phyloP scores from a whole-genome alignment of 495 filamentous ascomycete species.

The Trichoderma virens region DNA sequence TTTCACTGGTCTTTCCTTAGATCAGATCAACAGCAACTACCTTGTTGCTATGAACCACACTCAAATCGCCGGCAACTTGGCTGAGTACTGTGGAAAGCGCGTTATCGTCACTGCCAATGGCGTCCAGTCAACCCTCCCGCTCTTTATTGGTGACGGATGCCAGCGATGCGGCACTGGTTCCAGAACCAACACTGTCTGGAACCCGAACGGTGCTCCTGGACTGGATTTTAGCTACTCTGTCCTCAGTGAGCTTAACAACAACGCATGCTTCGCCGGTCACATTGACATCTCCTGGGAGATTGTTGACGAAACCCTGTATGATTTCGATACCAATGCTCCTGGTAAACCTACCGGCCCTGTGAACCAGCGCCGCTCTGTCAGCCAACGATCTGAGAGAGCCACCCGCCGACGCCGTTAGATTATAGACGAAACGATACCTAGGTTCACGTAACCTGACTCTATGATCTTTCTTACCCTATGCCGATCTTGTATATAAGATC shows the following conservation, averaged over 20 bases:
- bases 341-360: neutral
- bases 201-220: neutral
- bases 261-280: neutral
- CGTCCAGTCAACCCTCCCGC: neutral
- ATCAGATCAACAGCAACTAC: neutral
- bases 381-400: neutral
- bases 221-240: neutral
- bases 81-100: neutral
- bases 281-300: neutral
- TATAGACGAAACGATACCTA: neutral
- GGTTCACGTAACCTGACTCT: too few relatives aligned
- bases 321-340: constrained; percentile 1
- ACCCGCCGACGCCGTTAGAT: neutral
- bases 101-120: neutral
- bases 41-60: constrained; percentile 3
- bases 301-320: neutral
- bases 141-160: neutral
- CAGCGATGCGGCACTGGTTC: neutral
- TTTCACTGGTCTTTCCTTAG: neutral
- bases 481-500: neutral
- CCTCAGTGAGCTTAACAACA: neutral
- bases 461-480: too few relatives aligned
- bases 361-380: neutral
- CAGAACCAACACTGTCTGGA: constrained; percentile 1
- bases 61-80: neutral